A percentile compares a stretch with the other conserved stretches of the same genome.
Conservation (phyloP, 768 basidiomycete genomes). For the Tylopilus plumbeoviolaceoides region DNA sequence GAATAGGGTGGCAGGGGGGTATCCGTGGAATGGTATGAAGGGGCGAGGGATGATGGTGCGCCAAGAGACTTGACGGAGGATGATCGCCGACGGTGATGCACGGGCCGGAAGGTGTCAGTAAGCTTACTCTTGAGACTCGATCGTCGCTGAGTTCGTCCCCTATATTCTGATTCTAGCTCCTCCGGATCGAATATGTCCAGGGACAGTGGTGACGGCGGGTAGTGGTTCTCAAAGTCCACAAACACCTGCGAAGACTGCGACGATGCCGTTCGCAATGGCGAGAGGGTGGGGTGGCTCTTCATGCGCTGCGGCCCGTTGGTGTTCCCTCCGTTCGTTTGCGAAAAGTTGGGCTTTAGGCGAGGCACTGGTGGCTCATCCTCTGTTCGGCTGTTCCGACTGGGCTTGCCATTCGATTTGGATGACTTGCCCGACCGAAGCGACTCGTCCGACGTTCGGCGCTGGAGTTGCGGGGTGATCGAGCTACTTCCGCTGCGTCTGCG, state of each 20-base stretch:
- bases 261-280: constrained; percentile 15
- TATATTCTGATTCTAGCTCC: constrained; percentile 22
- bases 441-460: constrained; percentile 35
- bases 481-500: constrained; percentile 29
- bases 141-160: constrained; percentile 28
- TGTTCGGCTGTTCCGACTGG: constrained; percentile 25
- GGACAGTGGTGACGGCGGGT: constrained; percentile 29
- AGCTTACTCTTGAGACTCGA: constrained; percentile 32
- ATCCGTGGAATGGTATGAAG: constrained; percentile 1
- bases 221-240: constrained; percentile 21
- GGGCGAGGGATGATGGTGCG: constrained; percentile 20
- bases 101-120: constrained; percentile 29
- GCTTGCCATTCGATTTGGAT: constrained; percentile 21
- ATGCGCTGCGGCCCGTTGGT: constrained; percentile 32
- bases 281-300: constrained; percentile 49
- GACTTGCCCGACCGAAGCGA: constrained; percentile 42
- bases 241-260: constrained; percentile 28
- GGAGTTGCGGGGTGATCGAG: constrained; percentile 15
- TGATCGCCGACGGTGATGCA: constrained; percentile 33
- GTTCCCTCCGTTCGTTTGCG: constrained; percentile 12
- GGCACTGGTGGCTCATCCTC: constrained; percentile 30
- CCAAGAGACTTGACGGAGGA: constrained; percentile 23
- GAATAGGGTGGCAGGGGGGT: constrained; percentile 14
- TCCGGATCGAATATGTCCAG: constrained; percentile 22
- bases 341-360: constrained; percentile 28